Evolutionary conservation across 75 land plant species (phyloP).

Genomic region (Pinus albicaulis): DNA sequence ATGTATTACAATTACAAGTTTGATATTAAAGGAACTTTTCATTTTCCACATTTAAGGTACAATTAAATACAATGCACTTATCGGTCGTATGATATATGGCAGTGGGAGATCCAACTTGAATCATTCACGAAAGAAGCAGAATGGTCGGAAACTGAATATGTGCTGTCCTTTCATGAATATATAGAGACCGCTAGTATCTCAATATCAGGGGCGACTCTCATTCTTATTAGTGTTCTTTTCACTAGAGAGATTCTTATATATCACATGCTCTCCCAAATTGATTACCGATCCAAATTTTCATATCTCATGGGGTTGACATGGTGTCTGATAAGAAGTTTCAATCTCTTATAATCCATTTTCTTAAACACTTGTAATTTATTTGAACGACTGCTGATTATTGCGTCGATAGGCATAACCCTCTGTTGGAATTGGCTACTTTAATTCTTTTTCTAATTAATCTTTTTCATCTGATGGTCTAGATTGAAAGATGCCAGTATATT

Average conservation of each 20-base stretch:
- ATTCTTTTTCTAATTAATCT: no score
- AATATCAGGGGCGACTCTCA: constrained; percentile 5
- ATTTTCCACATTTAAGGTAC: background rate
- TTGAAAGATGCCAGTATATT: no score
- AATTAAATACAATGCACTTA: background rate
- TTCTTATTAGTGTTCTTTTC: no score
- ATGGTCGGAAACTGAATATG: constrained; percentile 28
- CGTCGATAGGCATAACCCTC: no score
- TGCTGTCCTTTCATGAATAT: constrained; percentile 50
- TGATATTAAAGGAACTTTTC: background rate
- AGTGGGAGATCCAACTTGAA: constrained; percentile 47
- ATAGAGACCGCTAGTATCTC: constrained; percentile 33
- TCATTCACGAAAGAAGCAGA: constrained; percentile 42
- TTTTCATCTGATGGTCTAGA: no score
- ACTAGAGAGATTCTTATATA: no score
- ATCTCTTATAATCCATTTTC: constrained; percentile 9
- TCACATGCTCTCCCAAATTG: no score
- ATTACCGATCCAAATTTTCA: no score
- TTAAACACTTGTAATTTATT: constrained; percentile 13
- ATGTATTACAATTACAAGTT: background rate
- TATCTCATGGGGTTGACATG: no score
- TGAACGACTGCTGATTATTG: background rate
- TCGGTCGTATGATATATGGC: background rate
- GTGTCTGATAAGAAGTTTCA: no score
- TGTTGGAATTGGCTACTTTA: no score